Conservation (phyloP, 1,284 basidiomycete genomes). For the Cryptococcus floricola region DNA sequence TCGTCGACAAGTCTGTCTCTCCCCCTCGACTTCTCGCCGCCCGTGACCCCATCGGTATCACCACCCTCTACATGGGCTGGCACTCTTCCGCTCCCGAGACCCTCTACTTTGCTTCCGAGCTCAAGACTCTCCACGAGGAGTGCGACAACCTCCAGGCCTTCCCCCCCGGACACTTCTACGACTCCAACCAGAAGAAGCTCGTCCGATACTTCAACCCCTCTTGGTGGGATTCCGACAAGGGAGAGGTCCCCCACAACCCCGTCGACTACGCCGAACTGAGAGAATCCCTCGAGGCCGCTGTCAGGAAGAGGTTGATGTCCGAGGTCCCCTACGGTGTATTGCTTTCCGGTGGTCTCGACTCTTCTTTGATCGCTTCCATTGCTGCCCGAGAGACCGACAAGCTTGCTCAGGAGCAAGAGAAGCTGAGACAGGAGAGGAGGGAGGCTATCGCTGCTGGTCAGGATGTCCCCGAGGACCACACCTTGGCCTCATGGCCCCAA, state of each 20-base stretch:
- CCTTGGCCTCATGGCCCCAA: slow-evolving; percentile 87
- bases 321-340: slow-evolving; percentile 98
- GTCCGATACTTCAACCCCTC: slow-evolving; percentile 78
- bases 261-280: slow-evolving; percentile 70
- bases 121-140: slow-evolving; percentile 87
- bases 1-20: slow-evolving; percentile 85
- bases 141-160: slow-evolving; percentile 94
- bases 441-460: slow-evolving; percentile 39
- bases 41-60: slow-evolving; percentile 96
- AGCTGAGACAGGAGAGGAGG: slow-evolving; percentile 56
- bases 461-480: slow-evolving; percentile 51
- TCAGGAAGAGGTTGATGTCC: slow-evolving; percentile 94
- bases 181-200: slow-evolving; percentile 71
- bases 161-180: slow-evolving; percentile 94
- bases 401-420: slow-evolving; percentile 72
- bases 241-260: slow-evolving; percentile 60
- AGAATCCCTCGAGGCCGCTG: slow-evolving; percentile 83
- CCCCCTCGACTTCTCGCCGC: slow-evolving; percentile 91
- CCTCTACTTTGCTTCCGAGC: slow-evolving; percentile 91
- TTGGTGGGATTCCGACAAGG: slow-evolving; percentile 77
- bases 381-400: slow-evolving; percentile 97
- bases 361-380: slow-evolving; percentile 91
- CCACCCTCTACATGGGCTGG: slow-evolving; percentile 96
- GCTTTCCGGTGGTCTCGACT: slow-evolving; percentile 92
- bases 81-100: slow-evolving; percentile 77